Evolutionary conservation across 169 alveolate genomes (phyloP).

Genomic region (Perkinsus olseni): DNA sequence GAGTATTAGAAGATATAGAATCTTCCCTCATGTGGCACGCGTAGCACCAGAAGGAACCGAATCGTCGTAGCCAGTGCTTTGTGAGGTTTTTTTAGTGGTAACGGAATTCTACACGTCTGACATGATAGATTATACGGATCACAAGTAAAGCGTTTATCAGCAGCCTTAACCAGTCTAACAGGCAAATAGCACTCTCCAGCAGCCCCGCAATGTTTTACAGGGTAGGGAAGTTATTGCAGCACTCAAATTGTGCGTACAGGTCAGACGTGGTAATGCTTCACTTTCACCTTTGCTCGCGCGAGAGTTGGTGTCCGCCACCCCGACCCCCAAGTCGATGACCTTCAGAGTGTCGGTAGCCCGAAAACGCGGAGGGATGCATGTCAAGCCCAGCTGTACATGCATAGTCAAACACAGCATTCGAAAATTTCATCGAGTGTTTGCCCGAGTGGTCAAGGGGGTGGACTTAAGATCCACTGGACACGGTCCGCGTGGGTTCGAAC

Average conservation of each 20-base stretch:
- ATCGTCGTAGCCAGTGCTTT: no score
- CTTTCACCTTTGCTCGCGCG: neutral
- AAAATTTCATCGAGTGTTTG: neutral
- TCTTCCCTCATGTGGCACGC: no score
- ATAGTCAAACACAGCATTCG: neutral
- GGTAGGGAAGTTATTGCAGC: neutral
- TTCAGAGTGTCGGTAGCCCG: neutral
- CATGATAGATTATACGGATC: no score
- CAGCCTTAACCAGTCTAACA: no score
- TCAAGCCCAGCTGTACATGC: neutral
- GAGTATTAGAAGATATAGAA: no score
- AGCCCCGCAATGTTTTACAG: no score
- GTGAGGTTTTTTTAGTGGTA: no score
- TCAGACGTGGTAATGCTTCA: neutral
- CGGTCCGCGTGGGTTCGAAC: neutral
- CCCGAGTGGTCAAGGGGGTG: neutral
- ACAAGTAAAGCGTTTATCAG: no score
- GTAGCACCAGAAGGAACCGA: no score
- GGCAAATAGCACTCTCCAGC: no score
- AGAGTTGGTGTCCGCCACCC: neutral
- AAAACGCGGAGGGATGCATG: neutral
- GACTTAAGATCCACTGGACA: neutral
- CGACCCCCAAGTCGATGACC: neutral
- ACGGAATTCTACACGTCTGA: no score
- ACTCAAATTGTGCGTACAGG: neutral